Conservation (phyloP, 1,139 yeast genomes). For the Yamadazyma oceani region DNA sequence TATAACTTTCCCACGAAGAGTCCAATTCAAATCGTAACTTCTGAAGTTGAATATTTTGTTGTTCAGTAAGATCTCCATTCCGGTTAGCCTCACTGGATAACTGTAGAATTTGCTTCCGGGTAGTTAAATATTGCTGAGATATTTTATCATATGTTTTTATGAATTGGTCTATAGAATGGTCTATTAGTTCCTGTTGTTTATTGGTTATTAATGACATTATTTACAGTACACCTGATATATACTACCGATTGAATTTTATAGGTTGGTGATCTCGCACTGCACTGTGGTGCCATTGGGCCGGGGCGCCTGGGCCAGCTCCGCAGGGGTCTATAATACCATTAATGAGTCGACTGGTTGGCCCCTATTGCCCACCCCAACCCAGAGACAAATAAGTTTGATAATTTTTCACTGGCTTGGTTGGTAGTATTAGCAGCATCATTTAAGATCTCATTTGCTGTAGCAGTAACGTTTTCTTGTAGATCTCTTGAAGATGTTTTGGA, state of each 20-base stretch:
- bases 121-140: conserved; percentile 31
- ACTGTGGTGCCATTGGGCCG: too few species aligned
- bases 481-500: conserved; percentile 9
- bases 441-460: conserved; percentile 29
- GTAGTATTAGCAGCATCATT: conserved; percentile 36
- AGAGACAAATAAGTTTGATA: conserved; percentile 52
- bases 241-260: too few species aligned
- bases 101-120: conserved; percentile 35
- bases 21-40: conserved; percentile 31
- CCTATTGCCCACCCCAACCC: conserved; percentile 73
- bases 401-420: conserved; percentile 46
- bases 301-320: too few species aligned
- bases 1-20: conserved; percentile 25
- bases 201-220: conserved; percentile 30
- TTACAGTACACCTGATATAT: too few species aligned
- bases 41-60: conserved; percentile 15
- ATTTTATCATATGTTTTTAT: conserved; percentile 37
- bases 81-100: conserved; percentile 18
- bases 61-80: conserved; percentile 8
- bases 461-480: conserved; percentile 12
- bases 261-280: too few species aligned
- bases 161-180: conserved; percentile 30
- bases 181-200: conserved; percentile 35
- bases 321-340: too few species aligned
- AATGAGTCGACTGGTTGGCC: too few species aligned